phyloP scores from a whole-genome alignment of 306 rosid species.

The Canavalia gladiata region DNA sequence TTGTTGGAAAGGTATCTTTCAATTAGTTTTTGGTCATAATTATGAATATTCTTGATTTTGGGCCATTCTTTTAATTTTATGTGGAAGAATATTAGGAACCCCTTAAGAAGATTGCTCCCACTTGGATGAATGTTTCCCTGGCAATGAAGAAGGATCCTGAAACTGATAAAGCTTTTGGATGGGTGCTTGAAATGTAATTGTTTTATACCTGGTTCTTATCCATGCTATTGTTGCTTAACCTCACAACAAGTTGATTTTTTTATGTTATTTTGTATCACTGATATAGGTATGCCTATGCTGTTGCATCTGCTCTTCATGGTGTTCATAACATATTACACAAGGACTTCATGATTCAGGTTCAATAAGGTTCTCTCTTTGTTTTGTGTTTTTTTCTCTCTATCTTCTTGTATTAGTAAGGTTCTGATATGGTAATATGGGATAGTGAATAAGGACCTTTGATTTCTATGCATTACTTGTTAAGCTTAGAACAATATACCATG shows the following conservation, averaged over 20 bases:
- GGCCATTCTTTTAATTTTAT: slow-evolving; percentile 29
- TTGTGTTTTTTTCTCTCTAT: not conserved
- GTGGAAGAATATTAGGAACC: slow-evolving; percentile 66
- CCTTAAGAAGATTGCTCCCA: slow-evolving; percentile 98
- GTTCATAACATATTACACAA: slow-evolving; percentile 85
- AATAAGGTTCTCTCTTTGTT: slow-evolving; percentile 37
- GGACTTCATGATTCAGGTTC: slow-evolving; percentile 99
- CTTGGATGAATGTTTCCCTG: slow-evolving; percentile 98
- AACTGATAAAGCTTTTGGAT: slow-evolving; percentile 97
- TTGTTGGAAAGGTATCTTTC: slow-evolving; percentile 83
- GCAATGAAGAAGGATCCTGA: slow-evolving; percentile 99
- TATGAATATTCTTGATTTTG: slow-evolving; percentile 32
- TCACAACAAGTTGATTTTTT: slow-evolving; percentile 21
- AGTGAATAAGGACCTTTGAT: slow-evolving; percentile 13
- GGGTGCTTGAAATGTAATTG: slow-evolving; percentile 98
- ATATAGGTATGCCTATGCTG: slow-evolving; percentile 95
- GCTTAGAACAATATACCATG: slow-evolving; percentile 16
- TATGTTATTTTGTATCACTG: slow-evolving; percentile 39
- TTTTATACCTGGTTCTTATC: not conserved
- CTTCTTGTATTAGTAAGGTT: slow-evolving; percentile 22
- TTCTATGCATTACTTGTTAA: slow-evolving; percentile 23
- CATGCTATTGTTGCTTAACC: slow-evolving; percentile 40
- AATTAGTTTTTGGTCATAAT: slow-evolving; percentile 20
- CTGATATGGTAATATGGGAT: slow-evolving; percentile 12
- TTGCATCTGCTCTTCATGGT: slow-evolving; percentile 86